Base-by-base conservation (phyloP, 805 yeast genomes). In the Nadsonia fulvescens region DNA sequence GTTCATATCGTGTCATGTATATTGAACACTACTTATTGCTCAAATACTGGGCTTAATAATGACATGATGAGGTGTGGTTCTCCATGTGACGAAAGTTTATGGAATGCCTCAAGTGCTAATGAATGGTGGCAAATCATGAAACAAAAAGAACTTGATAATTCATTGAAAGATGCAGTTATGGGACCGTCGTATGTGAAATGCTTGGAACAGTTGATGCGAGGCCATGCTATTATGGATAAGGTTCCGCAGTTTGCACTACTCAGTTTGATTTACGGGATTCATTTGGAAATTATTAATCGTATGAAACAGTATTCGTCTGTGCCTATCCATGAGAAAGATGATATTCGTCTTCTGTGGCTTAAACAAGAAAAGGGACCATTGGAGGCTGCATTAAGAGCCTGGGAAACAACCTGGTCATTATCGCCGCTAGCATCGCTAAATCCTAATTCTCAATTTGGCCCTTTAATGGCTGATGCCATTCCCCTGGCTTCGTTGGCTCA, bases 1-100 rank as follows among this genome's bases (percentile, higher is more conserved):
- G 59, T 70, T 17, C 72, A 69, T 43, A 68, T 65, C 32, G 56
- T 70, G 21, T 62, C 72, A 10, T 60, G 67, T 6, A 49, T 64
- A 34, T 47, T 70, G 27, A 60, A 70, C 9, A 54, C 70, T 6
- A 51, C 66, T 22, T 69, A 66, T 46, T 65, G 67, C 31, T 55
- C 66, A 20, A 51, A 53, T 7, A 61, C 67, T 2, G 58, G 67
- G 12, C 44, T 70, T 27, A 55, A 49, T 22, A 58, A 59, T 31
- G 54, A 56, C 25, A 76, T 70, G 37, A 40, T 71, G 32, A 53
- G 54, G 20, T 58, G 68, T 35, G 66, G 70, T 21, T 54, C 68
- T 14, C 82, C 82, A 3, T 63, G 65, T 32, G 59, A 66, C 27
- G 70, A 70, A 32, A 49, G 52, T 11, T 37, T 61, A 17, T 61